A percentile compares a stretch with the other conserved stretches of the same genome.
Evolutionary conservation across 441 rosid genomes (phyloP).

Genomic region (Theobroma grandiflorum): DNA sequence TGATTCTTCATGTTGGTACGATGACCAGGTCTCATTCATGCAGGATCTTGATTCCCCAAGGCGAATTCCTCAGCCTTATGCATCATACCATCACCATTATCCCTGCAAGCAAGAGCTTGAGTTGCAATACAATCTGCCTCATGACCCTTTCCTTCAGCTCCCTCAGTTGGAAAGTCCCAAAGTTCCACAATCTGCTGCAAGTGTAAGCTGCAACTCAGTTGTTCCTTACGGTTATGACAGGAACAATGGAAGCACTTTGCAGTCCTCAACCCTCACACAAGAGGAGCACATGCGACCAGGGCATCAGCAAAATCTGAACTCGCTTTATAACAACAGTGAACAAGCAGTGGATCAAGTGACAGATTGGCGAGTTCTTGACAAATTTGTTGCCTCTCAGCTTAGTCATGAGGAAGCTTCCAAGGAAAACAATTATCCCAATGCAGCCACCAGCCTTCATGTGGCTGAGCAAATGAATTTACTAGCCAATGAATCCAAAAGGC

Average conservation of each 20-base stretch:
- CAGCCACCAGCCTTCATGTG: conserved; percentile 43
- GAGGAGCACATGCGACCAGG: conserved; percentile 56
- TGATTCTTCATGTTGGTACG: conserved; percentile 96
- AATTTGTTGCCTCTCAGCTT: conserved; percentile 96
- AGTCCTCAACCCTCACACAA: conserved; percentile 59
- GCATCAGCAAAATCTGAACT: conserved; percentile 59
- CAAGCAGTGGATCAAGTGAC: conserved; percentile 75
- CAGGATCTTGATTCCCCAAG: conserved; percentile 77
- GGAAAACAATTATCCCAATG: conserved; percentile 48
- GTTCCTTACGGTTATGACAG: conserved; percentile 52
- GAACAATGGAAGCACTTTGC: conserved; percentile 60
- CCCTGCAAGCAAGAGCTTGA: conserved; percentile 91
- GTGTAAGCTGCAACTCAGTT: conserved; percentile 50
- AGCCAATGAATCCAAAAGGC: conserved; percentile 50
- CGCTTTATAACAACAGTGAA: conserved; percentile 44
- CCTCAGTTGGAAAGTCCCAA: conserved; percentile 91
- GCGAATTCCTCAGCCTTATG: conserved; percentile 53
- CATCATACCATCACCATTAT: conserved; percentile 58
- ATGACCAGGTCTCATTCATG: conserved; percentile 86
- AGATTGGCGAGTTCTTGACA: conserved; percentile 96
- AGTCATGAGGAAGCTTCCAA: conserved; percentile 76
- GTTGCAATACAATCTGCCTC: conserved; percentile 59
- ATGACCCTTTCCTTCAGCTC: conserved; percentile 77
- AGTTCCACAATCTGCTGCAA: conserved; percentile 55
- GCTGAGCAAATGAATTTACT: conserved; percentile 47